phyloP scores from a whole-genome alignment of 768 basidiomycete genomes.

The Amanita pseudoporphyria region DNA sequence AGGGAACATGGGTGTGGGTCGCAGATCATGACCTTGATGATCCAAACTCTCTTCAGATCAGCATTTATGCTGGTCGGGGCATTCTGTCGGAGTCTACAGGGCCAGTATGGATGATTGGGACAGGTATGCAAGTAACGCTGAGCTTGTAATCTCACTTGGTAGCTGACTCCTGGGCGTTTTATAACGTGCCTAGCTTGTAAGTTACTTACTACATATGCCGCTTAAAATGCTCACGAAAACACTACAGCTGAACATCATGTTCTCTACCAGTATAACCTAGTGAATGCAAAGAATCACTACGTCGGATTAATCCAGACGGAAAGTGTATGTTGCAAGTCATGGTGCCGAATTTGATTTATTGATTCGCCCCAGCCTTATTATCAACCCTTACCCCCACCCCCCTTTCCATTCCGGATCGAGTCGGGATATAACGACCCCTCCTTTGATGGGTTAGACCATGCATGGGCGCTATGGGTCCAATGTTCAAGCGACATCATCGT shows the following conservation, averaged over 20 bases:
- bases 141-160: background rate
- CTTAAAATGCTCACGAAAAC: constrained; percentile 1
- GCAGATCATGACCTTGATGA: constrained; percentile 75
- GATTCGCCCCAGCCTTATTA: constrained; percentile 64
- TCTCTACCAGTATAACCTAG: constrained; percentile 62
- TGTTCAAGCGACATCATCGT: constrained; percentile 47
- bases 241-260: constrained; percentile 53
- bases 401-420: constrained; percentile 42
- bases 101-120: constrained; percentile 79
- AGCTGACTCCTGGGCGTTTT: background rate
- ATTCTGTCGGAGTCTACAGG: constrained; percentile 66
- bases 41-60: constrained; percentile 29
- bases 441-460: constrained; percentile 28
- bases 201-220: constrained; percentile 5
- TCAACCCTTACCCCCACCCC: constrained; percentile 49
- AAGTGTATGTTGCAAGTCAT: too few relatives aligned
- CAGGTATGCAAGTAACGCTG: constrained; percentile 27
- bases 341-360: too few relatives aligned
- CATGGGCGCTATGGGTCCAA: constrained; percentile 50
- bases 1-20: constrained; percentile 75
- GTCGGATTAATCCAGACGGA: constrained; percentile 71
- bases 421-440: constrained; percentile 44
- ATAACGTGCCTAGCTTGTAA: constrained; percentile 12
- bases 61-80: constrained; percentile 60
- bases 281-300: constrained; percentile 54